These are phyloP conservation scores for Phytopythium vexans DNA, from an alignment of 352 stramenopile genomes.

Conservation along the genomic window DNA sequence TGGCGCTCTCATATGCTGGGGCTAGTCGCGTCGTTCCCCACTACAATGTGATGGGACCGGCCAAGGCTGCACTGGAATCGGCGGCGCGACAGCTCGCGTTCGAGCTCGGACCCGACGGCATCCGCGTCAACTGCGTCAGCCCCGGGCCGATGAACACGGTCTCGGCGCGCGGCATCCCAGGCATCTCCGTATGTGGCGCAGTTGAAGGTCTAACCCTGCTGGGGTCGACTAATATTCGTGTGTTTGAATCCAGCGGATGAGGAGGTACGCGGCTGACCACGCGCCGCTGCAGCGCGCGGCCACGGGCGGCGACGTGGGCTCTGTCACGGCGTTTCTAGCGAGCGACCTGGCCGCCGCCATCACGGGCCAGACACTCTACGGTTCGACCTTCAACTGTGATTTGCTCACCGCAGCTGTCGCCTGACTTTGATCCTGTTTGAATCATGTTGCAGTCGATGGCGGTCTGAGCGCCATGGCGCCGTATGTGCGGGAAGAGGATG, in stretches of 20 bases:
- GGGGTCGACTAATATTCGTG: slow-evolving; percentile 2
- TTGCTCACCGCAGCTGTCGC: not conserved
- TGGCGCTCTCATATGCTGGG: slow-evolving; percentile 87
- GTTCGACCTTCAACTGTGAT: slow-evolving; percentile 16
- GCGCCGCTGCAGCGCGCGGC: slow-evolving; percentile 72
- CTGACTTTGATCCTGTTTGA: slow-evolving; percentile 6
- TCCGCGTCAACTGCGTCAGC: slow-evolving; percentile 90
- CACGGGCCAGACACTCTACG: slow-evolving; percentile 89
- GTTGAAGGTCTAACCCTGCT: not conserved
- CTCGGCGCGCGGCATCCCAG: slow-evolving; percentile 85
- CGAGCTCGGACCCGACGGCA: slow-evolving; percentile 68
- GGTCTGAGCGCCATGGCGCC: slow-evolving; percentile 62
- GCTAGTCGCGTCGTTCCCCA: slow-evolving; percentile 79
- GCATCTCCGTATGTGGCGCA: slow-evolving; percentile 60
- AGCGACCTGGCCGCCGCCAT: slow-evolving; percentile 70
- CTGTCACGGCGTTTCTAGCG: slow-evolving; percentile 77
- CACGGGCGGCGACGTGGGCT: slow-evolving; percentile 71
- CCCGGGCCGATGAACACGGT: slow-evolving; percentile 90
- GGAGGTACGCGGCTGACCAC: slow-evolving; percentile 60
- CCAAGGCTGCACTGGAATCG: slow-evolving; percentile 88
- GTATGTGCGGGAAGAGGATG: slow-evolving; percentile 22
- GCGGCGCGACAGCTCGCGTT: slow-evolving; percentile 78
- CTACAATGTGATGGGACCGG: slow-evolving; percentile 92
- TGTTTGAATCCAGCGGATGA: slow-evolving; percentile 64
- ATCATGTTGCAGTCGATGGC: slow-evolving; percentile 50